These are phyloP conservation scores for Barnettozyma botsteinii DNA, from an alignment of 805 yeast species.

Conservation along the genomic window DNA sequence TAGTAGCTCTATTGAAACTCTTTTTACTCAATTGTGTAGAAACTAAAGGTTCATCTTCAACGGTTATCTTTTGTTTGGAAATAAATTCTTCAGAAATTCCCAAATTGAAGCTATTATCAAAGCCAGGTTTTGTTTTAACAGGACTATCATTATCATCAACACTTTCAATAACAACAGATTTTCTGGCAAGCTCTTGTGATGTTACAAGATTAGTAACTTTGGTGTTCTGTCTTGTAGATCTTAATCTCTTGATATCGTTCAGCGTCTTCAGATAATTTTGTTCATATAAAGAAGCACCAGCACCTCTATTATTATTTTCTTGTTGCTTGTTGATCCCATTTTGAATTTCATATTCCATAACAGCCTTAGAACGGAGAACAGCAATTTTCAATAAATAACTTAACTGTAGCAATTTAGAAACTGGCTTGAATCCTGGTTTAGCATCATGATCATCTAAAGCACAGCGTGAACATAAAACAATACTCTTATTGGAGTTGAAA, in stretches of 20 bases:
- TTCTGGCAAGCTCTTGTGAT: conserved; percentile 55
- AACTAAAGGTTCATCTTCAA: conserved; percentile 32
- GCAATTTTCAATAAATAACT: conserved; percentile 79
- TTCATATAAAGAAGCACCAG: conserved; percentile 27
- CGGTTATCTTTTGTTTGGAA: conserved; percentile 23
- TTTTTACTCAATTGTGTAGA: conserved; percentile 48
- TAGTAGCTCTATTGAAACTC: conserved; percentile 59
- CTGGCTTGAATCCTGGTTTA: conserved; percentile 49
- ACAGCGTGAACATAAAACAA: conserved; percentile 60
- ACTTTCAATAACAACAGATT: conserved; percentile 53
- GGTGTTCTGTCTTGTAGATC: conserved; percentile 67
- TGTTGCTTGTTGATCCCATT: conserved; percentile 7
- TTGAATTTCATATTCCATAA: conserved; percentile 38
- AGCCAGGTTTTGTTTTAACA: not conserved
- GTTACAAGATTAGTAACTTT: conserved; percentile 40
- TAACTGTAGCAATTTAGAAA: conserved; percentile 69
- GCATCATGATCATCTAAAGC: conserved; percentile 45
- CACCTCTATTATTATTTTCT: conserved; percentile 6
- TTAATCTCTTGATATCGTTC: conserved; percentile 67
- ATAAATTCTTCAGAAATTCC: conserved; percentile 14
- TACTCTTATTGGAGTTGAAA: conserved; percentile 28
- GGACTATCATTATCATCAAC: conserved; percentile 18
- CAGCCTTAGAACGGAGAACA: conserved; percentile 61
- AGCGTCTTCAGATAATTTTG: conserved; percentile 64
- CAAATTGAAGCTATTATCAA: not conserved